These are phyloP conservation scores for Rutidosis leptorrhynchoides DNA, from an alignment of 129 eudicot genomes.

Conservation along the genomic window DNA sequence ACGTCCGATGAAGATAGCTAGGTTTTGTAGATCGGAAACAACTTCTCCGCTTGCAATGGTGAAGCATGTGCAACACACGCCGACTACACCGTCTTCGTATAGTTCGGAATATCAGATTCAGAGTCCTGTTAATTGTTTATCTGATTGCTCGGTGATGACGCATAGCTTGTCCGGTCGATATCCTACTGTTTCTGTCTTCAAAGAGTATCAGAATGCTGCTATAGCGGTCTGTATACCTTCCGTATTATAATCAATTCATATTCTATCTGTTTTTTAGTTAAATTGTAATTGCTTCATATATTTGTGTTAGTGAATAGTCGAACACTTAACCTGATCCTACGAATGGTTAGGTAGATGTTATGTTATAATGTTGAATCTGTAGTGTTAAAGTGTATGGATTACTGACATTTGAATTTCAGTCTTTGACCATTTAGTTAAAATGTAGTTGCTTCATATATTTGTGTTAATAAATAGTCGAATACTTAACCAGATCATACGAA, in stretches of 20 bases:
- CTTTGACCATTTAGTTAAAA: constrained; percentile 8
- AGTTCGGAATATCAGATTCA: constrained; percentile 32
- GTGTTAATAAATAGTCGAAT: not conserved
- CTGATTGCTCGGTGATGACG: constrained; percentile 42
- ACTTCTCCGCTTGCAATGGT: constrained; percentile 44
- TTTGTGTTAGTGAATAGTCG: not conserved
- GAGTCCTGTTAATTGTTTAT: constrained; percentile 23
- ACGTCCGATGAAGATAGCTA: constrained; percentile 49
- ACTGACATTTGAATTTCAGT: not conserved
- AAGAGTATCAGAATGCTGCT: constrained; percentile 89
- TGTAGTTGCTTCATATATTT: not conserved
- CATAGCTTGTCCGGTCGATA: constrained; percentile 80
- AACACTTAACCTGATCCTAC: not conserved
- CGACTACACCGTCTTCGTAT: constrained; percentile 38
- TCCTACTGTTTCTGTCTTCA: constrained; percentile 72
- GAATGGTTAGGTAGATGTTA: not conserved
- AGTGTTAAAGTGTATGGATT: constrained; percentile 2
- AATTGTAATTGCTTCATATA: not conserved
- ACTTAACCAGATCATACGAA: not conserved
- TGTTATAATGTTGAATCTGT: not conserved
- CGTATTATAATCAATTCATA: not conserved
- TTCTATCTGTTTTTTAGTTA: constrained; percentile 11
- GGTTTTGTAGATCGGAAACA: constrained; percentile 39
- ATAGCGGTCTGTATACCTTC: constrained; percentile 54
- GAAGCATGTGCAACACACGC: constrained; percentile 60